These are phyloP conservation scores for Cordyceps cateniannulata DNA, from an alignment of 2,329 filamentous ascomycete species.

Conservation along the genomic window DNA sequence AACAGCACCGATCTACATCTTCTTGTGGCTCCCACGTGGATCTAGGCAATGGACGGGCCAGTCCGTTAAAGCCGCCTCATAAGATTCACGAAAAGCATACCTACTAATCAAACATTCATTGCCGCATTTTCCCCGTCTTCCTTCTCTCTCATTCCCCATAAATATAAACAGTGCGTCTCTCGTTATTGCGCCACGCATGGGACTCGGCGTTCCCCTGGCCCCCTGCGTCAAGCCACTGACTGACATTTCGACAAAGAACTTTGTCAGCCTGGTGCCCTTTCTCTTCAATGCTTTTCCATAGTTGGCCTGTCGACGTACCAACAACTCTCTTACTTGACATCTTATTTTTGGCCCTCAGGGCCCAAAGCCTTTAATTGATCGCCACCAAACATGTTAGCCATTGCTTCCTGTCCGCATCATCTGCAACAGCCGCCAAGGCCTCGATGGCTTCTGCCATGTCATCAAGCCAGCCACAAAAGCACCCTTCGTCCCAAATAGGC, in stretches of 20 bases:
- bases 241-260: neutral
- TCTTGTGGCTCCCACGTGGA: too few species aligned
- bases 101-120: neutral
- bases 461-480: neutral
- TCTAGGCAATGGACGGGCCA: too few species aligned
- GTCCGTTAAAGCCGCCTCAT: too few species aligned
- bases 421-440: too few species aligned
- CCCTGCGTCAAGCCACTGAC: constrained; percentile 9
- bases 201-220: neutral
- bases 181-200: neutral
- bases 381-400: too few species aligned
- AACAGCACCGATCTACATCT: too few species aligned
- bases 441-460: neutral
- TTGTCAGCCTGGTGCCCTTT: neutral
- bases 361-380: too few species aligned
- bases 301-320: too few species aligned
- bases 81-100: too few species aligned
- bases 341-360: too few species aligned
- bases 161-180: neutral
- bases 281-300: neutral
- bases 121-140: neutral
- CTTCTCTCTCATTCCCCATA: neutral
- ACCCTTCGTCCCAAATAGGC: neutral
- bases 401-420: neutral
- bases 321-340: too few species aligned